A percentile compares a stretch with the other conserved stretches of the same genome.
Evolutionary conservation across 1,284 basidiomycete genomes (phyloP).

Genomic region (Amylostereum areolatum): DNA sequence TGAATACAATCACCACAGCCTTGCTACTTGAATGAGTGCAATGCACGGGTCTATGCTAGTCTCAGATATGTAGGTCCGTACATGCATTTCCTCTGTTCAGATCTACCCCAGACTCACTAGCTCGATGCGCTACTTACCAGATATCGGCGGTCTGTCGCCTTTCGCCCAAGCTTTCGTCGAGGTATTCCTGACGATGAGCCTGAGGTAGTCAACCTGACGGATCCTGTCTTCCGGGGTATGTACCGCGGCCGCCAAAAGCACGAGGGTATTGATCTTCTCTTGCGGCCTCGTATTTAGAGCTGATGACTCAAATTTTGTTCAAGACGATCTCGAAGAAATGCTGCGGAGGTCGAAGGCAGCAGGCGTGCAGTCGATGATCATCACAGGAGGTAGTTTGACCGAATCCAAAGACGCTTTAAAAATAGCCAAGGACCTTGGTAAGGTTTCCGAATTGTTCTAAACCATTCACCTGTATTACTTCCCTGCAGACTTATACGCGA

Average conservation of each 20-base stretch:
- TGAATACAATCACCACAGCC: too few species aligned
- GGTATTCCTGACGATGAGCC: not conserved
- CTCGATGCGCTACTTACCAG: slow-evolving; percentile 21
- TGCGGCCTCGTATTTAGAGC: not conserved
- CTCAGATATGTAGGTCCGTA: too few species aligned
- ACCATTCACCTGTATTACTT: not conserved
- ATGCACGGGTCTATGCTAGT: too few species aligned
- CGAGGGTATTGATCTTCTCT: slow-evolving; percentile 29
- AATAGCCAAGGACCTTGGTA: slow-evolving; percentile 57
- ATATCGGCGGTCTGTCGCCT: slow-evolving; percentile 36
- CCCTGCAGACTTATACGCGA: slow-evolving; percentile 60
- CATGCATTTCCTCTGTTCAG: slow-evolving; percentile 1
- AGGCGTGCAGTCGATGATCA: slow-evolving; percentile 73
- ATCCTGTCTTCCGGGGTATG: slow-evolving; percentile 53
- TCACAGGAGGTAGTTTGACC: slow-evolving; percentile 73
- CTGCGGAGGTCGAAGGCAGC: slow-evolving; percentile 55
- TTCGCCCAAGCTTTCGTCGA: not conserved
- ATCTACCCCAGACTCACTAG: slow-evolving; percentile 31
- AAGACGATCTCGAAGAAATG: slow-evolving; percentile 66
- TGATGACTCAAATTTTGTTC: slow-evolving; percentile 1
- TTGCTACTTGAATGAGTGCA: too few species aligned
- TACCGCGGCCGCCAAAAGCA: slow-evolving; percentile 51
- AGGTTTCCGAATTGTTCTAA: slow-evolving; percentile 11
- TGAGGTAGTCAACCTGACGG: slow-evolving; percentile 51
- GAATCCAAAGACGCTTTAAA: slow-evolving; percentile 62